Evolutionary conservation across 2,329 filamentous ascomycete genomes (phyloP).

Genomic region (Talaromyces rugulosus): DNA sequence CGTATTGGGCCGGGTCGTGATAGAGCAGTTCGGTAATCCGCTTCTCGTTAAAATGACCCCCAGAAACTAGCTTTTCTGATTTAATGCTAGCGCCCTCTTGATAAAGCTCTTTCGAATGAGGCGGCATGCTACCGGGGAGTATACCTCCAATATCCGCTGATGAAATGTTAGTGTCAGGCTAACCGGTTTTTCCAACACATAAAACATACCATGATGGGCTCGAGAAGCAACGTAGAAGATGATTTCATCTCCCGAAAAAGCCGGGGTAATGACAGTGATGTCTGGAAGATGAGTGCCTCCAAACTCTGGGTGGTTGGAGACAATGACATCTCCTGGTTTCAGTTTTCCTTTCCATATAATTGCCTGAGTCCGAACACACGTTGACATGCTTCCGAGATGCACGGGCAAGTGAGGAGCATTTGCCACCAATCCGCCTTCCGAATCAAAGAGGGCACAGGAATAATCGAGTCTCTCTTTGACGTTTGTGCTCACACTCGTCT

Average conservation of each 20-base stretch:
- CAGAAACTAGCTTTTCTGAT: conserved; percentile 46
- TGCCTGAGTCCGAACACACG: conserved; percentile 69
- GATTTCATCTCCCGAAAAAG: conserved; percentile 65
- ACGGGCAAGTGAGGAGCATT: conserved; percentile 76
- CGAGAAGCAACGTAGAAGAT: conserved; percentile 71
- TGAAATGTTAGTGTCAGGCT: conserved; percentile 11
- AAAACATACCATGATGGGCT: conserved; percentile 67
- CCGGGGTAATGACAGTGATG: conserved; percentile 71
- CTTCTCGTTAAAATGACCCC: conserved; percentile 64
- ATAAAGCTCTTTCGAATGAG: conserved; percentile 62
- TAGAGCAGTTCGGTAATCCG: conserved; percentile 65
- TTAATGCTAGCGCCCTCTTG: conserved; percentile 64
- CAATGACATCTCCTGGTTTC: conserved; percentile 70
- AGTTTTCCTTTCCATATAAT: conserved; percentile 74
- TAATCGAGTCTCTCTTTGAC: conserved; percentile 76
- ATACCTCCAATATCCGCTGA: conserved; percentile 72
- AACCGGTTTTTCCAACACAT: background rate
- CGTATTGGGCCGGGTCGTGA: conserved; percentile 65
- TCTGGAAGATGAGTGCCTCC: conserved; percentile 76
- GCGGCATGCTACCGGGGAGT: conserved; percentile 72
- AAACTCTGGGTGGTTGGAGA: conserved; percentile 75
- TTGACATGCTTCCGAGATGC: conserved; percentile 75
- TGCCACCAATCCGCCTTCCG: conserved; percentile 66
- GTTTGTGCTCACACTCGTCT: conserved; percentile 75
- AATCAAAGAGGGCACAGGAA: conserved; percentile 71